Evolutionary conservation across 495 filamentous ascomycete genomes (phyloP), one percentile per base, ranked within the genome.

Genomic region (Penicillium flavigenum): DNA sequence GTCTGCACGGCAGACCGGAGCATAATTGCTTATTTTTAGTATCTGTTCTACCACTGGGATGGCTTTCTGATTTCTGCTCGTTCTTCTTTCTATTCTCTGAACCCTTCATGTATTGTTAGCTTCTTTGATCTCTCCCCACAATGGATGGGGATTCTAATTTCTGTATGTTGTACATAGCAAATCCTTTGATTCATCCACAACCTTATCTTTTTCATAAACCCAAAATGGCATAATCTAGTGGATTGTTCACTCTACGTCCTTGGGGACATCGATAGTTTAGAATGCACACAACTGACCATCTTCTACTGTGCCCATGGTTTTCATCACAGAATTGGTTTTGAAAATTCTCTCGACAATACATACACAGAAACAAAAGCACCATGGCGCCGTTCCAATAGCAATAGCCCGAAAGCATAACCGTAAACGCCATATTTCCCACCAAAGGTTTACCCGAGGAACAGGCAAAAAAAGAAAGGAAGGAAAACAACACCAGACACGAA

Each of bases 141-240:
- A 57, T 56, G 47, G 39, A 61, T 43, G 56, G 43, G 26, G 31
- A 47, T 38, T 47, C 22, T 45, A 60, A 44, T 55, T 52, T 52
- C 54, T 59, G 58, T 52, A 66, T 69, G 66, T 69, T 69, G 66
- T 69, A 69, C 45, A 69, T 66, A 69, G 61, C 62, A 24, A 60
- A 53, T 44, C 16, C 29, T 38, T 31, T 36, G 41, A 47, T 39
- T 46, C 31, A 27, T 46, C 22, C 32, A 41, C 14, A 12, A 9
- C 16, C 41, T 26, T 27, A 54, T 10, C 14, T 17, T 42, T 27
- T 4, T 26, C 2, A 2, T 27, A 26, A 29, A 26, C 10, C 38
- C 14, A 42, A 41, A 1, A 32, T 26, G 45, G 2, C 27, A n/a
- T 41, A 14, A 8, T 27, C 14, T 6, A 17, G 19, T n/a, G 34